Conservation (phyloP, 2,329 filamentous ascomycete genomes). For the Camillea tinctor region DNA sequence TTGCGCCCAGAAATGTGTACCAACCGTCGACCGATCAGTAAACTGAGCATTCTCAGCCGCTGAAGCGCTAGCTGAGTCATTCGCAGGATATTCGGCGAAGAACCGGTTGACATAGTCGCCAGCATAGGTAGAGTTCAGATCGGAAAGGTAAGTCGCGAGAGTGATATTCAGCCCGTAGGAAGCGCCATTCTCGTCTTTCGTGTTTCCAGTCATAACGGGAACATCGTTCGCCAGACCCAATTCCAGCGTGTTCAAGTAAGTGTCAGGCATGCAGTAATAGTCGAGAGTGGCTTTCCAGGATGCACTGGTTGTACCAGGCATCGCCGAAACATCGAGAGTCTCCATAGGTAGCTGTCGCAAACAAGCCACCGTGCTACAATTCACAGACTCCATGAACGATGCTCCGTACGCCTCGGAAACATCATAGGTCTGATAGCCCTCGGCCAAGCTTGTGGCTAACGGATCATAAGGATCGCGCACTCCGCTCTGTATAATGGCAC, state of each 20-base stretch:
- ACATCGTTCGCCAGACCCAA: constrained; percentile 28
- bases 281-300: constrained; percentile 12
- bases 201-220: constrained; percentile 32
- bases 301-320: constrained; percentile 3
- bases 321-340: constrained; percentile 10
- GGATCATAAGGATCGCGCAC: constrained; percentile 29
- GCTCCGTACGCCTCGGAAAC: constrained; percentile 9
- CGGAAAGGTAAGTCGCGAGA: constrained; percentile 20
- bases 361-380: constrained; percentile 19
- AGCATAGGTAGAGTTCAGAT: constrained; percentile 19
- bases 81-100: constrained; percentile 20
- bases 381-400: constrained; percentile 13
- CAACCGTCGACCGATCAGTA: constrained; percentile 27
- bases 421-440: constrained; percentile 19
- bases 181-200: constrained; percentile 29
- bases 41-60: constrained; percentile 22
- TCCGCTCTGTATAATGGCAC: constrained; percentile 28
- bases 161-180: constrained; percentile 23
- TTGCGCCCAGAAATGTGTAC: constrained; percentile 23
- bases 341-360: constrained; percentile 13
- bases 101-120: constrained; percentile 10
- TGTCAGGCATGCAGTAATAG: constrained; percentile 24
- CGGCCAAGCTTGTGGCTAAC: constrained; percentile 15
- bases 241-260: constrained; percentile 24
- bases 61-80: constrained; percentile 18